phyloP scores from a whole-genome alignment of 805 yeast species.

The Lipomyces sp. region DNA sequence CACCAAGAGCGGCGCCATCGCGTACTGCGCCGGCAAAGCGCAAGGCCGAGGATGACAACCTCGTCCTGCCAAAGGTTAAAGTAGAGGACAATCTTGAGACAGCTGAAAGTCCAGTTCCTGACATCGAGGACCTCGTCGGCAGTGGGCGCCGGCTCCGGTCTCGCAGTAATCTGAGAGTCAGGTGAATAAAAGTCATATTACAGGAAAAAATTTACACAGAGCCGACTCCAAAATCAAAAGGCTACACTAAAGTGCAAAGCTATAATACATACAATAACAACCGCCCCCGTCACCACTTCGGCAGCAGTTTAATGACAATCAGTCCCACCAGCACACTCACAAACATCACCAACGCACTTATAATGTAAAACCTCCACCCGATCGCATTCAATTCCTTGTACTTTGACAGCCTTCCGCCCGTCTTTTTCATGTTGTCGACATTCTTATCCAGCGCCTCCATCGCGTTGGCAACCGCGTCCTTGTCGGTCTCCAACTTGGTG shows the following conservation, averaged over 20 bases:
- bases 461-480: slow-evolving; percentile 37
- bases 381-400: slow-evolving; percentile 39
- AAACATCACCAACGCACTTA: slow-evolving; percentile 38
- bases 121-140: not conserved
- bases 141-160: not conserved
- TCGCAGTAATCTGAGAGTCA: not conserved
- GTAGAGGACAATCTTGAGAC: not conserved
- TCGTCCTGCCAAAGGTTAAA: not conserved
- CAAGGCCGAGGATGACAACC: not conserved
- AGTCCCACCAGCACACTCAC: slow-evolving; percentile 37
- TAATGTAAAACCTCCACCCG: slow-evolving; percentile 43
- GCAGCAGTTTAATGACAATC: slow-evolving; percentile 36
- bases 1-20: not conserved
- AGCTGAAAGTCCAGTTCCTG: not conserved
- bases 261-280: not conserved
- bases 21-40: not conserved
- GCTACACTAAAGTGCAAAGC: not conserved
- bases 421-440: slow-evolving; percentile 37
- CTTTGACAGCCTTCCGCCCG: slow-evolving; percentile 37
- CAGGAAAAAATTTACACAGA: too few species aligned
- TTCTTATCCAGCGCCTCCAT: slow-evolving; percentile 39
- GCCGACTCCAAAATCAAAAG: too few species aligned
- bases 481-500: slow-evolving; percentile 41
- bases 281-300: slow-evolving; percentile 17
- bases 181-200: too few species aligned